Percentiles rank a stretch among this genome's conserved stretches.
phyloP scores from a whole-genome alignment of 75 land plant species.

The Adiantum capillusveneris region DNA sequence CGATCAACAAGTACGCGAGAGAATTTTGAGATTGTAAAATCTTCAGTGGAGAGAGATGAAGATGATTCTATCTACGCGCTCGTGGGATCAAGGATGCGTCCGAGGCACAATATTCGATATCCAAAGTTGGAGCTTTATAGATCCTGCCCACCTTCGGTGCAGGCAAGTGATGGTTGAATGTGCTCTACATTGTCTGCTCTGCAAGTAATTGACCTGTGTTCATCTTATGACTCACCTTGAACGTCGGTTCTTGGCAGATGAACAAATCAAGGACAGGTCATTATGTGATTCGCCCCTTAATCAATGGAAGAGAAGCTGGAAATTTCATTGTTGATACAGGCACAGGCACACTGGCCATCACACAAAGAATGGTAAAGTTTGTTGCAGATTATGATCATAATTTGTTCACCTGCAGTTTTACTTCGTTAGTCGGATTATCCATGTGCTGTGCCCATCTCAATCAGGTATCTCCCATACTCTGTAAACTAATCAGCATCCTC shows the following conservation, averaged over 20 bases:
- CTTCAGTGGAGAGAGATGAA: background rate
- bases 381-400: too few relatives aligned
- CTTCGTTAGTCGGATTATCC: too few relatives aligned
- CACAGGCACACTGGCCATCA: slow-evolving; percentile 30
- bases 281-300: slow-evolving; percentile 29
- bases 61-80: background rate
- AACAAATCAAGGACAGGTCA: slow-evolving; percentile 24
- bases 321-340: slow-evolving; percentile 36
- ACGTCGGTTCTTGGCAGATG: slow-evolving; percentile 15
- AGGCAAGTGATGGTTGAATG: background rate
- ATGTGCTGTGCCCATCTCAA: too few relatives aligned
- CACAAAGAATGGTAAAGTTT: slow-evolving; percentile 18
- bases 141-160: slow-evolving; percentile 4
- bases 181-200: too few relatives aligned
- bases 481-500: too few relatives aligned
- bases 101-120: slow-evolving; percentile 3
- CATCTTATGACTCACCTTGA: too few relatives aligned
- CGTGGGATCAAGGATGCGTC: background rate
- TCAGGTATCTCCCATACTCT: too few relatives aligned
- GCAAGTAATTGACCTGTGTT: too few relatives aligned
- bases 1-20: background rate
- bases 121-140: background rate
- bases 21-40: background rate
- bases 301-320: slow-evolving; percentile 36
- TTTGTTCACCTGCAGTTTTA: too few relatives aligned